Conservation (phyloP, 1,139 yeast genomes). For the Sugiyamaella pinicola region DNA sequence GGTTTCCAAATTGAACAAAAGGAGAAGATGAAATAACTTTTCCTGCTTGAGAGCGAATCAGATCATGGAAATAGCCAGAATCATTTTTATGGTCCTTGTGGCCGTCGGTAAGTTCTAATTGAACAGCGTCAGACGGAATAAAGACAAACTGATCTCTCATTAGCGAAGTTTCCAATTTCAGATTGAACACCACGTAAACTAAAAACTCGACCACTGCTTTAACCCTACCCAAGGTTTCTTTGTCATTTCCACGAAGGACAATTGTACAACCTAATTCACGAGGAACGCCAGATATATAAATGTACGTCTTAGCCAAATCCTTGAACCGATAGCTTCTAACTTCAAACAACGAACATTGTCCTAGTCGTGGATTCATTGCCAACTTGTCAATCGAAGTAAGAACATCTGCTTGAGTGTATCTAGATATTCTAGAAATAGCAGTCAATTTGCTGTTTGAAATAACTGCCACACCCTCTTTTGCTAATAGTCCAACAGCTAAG, state of each 20-base stretch:
- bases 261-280: conserved; percentile 79
- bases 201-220: conserved; percentile 81
- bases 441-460: conserved; percentile 79
- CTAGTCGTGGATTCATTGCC: conserved; percentile 63
- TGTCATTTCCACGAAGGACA: conserved; percentile 71
- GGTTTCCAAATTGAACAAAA: conserved; percentile 66
- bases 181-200: conserved; percentile 73
- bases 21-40: conserved; percentile 74
- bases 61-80: conserved; percentile 48
- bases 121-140: conserved; percentile 41
- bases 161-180: conserved; percentile 77
- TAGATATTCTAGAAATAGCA: conserved; percentile 76
- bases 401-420: conserved; percentile 83
- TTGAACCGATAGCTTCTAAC: conserved; percentile 63
- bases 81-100: conserved; percentile 21
- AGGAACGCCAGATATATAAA: conserved; percentile 77
- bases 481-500: conserved; percentile 69
- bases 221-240: conserved; percentile 58
- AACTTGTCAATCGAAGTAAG: conserved; percentile 65
- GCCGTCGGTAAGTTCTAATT: conserved; percentile 21
- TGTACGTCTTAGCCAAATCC: conserved; percentile 64
- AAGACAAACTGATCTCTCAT: conserved; percentile 72
- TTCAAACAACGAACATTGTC: conserved; percentile 71
- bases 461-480: conserved; percentile 78
- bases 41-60: conserved; percentile 53